Base-by-base conservation (phyloP, 805 yeast species). In the Clavispora asparagi region DNA sequence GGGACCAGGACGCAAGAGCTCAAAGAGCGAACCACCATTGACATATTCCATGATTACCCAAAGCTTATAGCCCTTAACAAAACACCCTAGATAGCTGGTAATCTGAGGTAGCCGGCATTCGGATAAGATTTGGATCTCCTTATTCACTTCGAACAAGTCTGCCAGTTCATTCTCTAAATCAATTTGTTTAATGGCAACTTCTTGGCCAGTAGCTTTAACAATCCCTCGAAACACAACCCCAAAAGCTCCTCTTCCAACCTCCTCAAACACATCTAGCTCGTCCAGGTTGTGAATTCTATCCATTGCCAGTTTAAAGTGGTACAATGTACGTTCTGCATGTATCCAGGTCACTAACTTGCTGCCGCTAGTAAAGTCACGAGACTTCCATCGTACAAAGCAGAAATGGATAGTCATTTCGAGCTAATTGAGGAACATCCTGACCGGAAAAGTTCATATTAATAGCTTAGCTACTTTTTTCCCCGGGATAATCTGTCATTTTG, bases 11-110 rank as follows among this genome's bases (percentile, higher is more conserved):
- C 71, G 67, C 37, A 85, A 60, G 31, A 87, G 63, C 47, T 86
- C 94, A 39, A 80, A 73, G 41, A 87, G 73, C 6, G 89, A 81
- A 3, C 95, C 95, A 0, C 90, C 94, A 33, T 84, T 82, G n/a
- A 85, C 74, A 60, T 67, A 83, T 62, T 86, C 95, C 94, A 86
- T 87, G 11, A 85, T 74, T 44, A 86, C 85, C 90, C 91, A 85
- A 12, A 86, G 71, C 60, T 83, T 83, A 59, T 75, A 79, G 33
- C 83, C 83, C 52, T 77, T 76, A 29, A 84, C 82, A 60, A 85
- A 84, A 50, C 88, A 83, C 9, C 92, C 94, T 55, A 77, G 72
- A 56, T 83, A 86, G 47, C 70, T 71, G 2, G 92, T 86, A 40
- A 86, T 79, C 56, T 81, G 82, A 2, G 74, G 67, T 42, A 77